These are phyloP conservation scores for Thymus quinquecostatus DNA, from an alignment of 257 asterid genomes.

Conservation along the genomic window DNA sequence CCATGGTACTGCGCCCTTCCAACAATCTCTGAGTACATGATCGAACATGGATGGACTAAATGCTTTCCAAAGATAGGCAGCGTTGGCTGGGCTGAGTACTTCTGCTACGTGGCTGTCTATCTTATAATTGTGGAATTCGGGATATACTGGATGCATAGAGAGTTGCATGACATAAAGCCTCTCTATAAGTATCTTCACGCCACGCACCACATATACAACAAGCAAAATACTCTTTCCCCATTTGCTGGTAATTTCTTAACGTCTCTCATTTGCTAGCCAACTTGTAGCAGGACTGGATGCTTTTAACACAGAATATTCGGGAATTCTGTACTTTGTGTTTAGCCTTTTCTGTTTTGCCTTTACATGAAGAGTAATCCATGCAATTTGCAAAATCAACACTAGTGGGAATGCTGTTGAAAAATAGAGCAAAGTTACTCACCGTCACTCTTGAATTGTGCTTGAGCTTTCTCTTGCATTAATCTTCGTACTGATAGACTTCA, in stretches of 20 bases:
- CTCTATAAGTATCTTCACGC: constrained; percentile 94
- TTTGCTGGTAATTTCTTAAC: constrained; percentile 75
- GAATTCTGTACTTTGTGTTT: not conserved
- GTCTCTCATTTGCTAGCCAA: constrained; percentile 21
- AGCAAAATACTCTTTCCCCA: constrained; percentile 97
- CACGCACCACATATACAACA: constrained; percentile 96
- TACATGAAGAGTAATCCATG: constrained; percentile 6
- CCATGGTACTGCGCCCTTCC: constrained; percentile 90
- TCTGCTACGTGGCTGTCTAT: constrained; percentile 52
- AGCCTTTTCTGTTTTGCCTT: not conserved
- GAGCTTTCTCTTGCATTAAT: constrained; percentile 16
- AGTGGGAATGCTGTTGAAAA: constrained; percentile 10
- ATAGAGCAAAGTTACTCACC: constrained; percentile 10
- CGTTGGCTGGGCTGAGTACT: constrained; percentile 64
- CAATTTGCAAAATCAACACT: constrained; percentile 1
- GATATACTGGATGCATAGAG: constrained; percentile 98
- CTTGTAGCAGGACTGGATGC: not conserved
- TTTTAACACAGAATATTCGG: too few relatives aligned
- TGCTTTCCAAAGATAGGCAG: constrained; percentile 76
- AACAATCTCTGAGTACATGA: constrained; percentile 82
- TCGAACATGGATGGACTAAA: constrained; percentile 87
- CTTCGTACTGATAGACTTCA: not conserved
- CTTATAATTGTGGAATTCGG: constrained; percentile 87
- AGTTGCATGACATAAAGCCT: constrained; percentile 94
- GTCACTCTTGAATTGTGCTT: not conserved